Percentiles rank a stretch among this genome's conserved stretches.
phyloP scores from a whole-genome alignment of 2,329 filamentous ascomycete genomes.

The Penicillium sp. region DNA sequence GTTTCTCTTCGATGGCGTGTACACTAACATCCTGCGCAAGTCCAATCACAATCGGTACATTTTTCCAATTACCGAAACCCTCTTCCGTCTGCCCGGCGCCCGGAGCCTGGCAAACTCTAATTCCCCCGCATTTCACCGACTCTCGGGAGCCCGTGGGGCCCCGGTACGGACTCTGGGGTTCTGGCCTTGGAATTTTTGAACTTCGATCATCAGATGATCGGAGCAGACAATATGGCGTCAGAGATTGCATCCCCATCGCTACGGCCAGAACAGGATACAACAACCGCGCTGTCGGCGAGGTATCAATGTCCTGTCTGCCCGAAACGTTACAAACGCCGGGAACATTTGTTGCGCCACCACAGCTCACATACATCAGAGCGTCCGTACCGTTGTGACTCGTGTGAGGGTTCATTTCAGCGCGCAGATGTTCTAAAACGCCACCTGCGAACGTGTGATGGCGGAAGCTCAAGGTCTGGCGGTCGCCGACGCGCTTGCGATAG shows the following conservation, averaged over 20 bases:
- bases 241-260: neutral
- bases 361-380: conserved; percentile 36
- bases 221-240: neutral
- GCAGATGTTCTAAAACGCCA: conserved; percentile 44
- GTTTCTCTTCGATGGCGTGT: too few relatives aligned
- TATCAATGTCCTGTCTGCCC: conserved; percentile 36
- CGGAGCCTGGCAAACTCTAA: neutral
- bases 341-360: conserved; percentile 41
- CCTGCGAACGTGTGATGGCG: conserved; percentile 35
- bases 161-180: neutral
- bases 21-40: too few relatives aligned
- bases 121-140: conserved; percentile 5
- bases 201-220: neutral
- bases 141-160: neutral
- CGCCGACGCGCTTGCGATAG: conserved; percentile 39
- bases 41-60: too few relatives aligned
- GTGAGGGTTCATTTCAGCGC: conserved; percentile 38
- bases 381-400: conserved; percentile 36
- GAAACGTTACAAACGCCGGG: conserved; percentile 42
- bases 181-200: neutral
- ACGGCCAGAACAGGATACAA: neutral
- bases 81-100: neutral
- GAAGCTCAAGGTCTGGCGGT: conserved; percentile 13
- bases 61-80: neutral
- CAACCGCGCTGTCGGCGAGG: neutral